phyloP scores from a whole-genome alignment of 2,329 filamentous ascomycete genomes.

The Leptoxyphium fumago region DNA sequence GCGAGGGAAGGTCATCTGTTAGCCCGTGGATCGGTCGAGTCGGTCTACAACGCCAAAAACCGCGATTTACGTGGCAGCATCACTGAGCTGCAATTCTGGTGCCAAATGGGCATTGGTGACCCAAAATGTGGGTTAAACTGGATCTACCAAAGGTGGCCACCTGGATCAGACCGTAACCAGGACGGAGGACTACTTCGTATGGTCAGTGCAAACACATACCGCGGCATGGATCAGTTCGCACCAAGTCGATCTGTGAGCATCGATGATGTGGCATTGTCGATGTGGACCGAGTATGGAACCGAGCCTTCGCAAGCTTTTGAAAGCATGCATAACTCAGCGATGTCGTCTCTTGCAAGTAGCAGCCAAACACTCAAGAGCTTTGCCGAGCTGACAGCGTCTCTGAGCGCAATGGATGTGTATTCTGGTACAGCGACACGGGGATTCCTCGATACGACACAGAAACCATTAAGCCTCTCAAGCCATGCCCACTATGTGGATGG shows the following conservation, averaged over 20 bases:
- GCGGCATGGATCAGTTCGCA: conserved; percentile 61
- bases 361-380: conserved; percentile 33
- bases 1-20: conserved; percentile 82
- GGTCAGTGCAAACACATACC: conserved; percentile 67
- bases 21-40: conserved; percentile 47
- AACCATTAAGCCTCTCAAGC: conserved; percentile 40
- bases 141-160: conserved; percentile 68
- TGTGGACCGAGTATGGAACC: conserved; percentile 53
- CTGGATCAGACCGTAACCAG: conserved; percentile 52
- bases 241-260: conserved; percentile 33
- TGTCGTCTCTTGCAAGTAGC: neutral
- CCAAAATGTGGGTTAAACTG: conserved; percentile 78
- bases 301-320: conserved; percentile 9
- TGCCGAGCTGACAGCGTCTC: conserved; percentile 39
- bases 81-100: conserved; percentile 86
- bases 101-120: conserved; percentile 87
- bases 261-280: conserved; percentile 49
- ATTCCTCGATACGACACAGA: conserved; percentile 47
- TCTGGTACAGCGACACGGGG: conserved; percentile 32
- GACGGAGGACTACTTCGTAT: conserved; percentile 58
- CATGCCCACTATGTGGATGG: conserved; percentile 40
- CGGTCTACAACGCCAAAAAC: conserved; percentile 54
- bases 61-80: conserved; percentile 69
- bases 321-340: conserved; percentile 32
- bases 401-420: conserved; percentile 53